A percentile compares a stretch with the other conserved stretches of the same genome.
These are phyloP conservation scores for Aspergillus ustus DNA, from an alignment of 2,329 filamentous ascomycete species.

Conservation along the genomic window DNA sequence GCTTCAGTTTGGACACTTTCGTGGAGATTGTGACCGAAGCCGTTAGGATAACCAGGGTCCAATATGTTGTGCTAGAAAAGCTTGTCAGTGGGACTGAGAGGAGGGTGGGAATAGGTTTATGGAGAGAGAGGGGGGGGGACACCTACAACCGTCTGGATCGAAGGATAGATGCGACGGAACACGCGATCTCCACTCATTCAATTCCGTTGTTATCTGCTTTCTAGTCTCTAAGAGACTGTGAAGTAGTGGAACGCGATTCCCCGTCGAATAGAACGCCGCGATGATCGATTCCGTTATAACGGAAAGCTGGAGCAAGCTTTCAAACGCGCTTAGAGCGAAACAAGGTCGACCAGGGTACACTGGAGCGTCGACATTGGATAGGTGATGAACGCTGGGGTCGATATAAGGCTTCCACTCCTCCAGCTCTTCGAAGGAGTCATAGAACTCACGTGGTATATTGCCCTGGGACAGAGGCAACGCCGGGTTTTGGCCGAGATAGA, in stretches of 20 bases:
- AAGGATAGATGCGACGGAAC: constrained; percentile 4
- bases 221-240: background rate
- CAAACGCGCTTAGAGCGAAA: constrained; percentile 1
- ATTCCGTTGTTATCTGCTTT: background rate
- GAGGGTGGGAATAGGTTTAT: too few relatives aligned
- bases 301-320: background rate
- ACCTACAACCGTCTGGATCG: too few relatives aligned
- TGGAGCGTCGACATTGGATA: background rate
- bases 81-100: too few relatives aligned
- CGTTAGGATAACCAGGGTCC: too few relatives aligned
- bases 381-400: background rate
- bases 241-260: background rate
- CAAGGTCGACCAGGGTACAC: background rate
- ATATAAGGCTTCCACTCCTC: constrained; percentile 1
- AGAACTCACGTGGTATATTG: background rate
- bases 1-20: too few relatives aligned
- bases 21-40: too few relatives aligned
- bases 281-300: constrained; percentile 5
- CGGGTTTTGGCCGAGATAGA: constrained; percentile 5
- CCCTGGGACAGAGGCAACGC: background rate
- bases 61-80: too few relatives aligned
- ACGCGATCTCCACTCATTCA: background rate
- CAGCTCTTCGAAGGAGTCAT: constrained; percentile 11
- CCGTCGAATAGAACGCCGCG: constrained; percentile 1
- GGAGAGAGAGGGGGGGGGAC: too few relatives aligned